These are phyloP conservation scores for Aciculosporium take DNA, from an alignment of 2,329 filamentous ascomycete genomes.

Conservation along the genomic window DNA sequence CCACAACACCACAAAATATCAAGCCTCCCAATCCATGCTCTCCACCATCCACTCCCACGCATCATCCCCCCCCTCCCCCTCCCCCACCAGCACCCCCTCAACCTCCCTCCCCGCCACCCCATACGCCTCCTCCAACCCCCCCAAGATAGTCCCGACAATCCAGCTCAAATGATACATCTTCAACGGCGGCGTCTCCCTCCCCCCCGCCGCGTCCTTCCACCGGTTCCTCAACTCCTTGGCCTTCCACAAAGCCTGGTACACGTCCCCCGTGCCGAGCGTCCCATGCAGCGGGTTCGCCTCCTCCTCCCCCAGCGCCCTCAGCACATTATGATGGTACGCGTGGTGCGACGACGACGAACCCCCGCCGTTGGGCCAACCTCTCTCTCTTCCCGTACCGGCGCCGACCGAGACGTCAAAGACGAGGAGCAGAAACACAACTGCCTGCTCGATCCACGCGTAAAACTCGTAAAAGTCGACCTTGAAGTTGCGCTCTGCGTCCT, in stretches of 20 bases:
- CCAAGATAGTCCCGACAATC: constrained; percentile 43
- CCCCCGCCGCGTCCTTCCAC: constrained; percentile 54
- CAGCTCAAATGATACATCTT: constrained; percentile 46
- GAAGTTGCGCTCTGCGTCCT: constrained; percentile 52
- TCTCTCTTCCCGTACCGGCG: too few relatives aligned
- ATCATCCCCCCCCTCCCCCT: constrained; percentile 10
- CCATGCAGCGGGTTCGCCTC: constrained; percentile 39
- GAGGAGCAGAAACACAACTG: constrained; percentile 50
- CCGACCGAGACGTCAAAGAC: constrained; percentile 45
- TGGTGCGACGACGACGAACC: constrained; percentile 24
- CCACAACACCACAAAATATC: background rate
- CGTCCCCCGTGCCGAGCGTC: constrained; percentile 39
- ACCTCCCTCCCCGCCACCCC: constrained; percentile 31
- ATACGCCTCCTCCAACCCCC: constrained; percentile 45
- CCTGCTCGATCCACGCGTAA: constrained; percentile 58
- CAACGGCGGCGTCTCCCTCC: constrained; percentile 25
- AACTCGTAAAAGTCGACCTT: constrained; percentile 69
- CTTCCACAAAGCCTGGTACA: constrained; percentile 42
- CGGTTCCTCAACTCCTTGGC: constrained; percentile 59
- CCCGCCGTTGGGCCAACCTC: background rate
- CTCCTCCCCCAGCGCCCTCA: constrained; percentile 46
- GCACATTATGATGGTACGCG: constrained; percentile 55
- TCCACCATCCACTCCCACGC: constrained; percentile 28
- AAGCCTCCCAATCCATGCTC: constrained; percentile 24
- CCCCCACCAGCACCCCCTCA: constrained; percentile 27